These are phyloP conservation scores for Paragyromitra xinjiangensis DNA, from an alignment of 495 filamentous ascomycete species.

Conservation along the genomic window DNA sequence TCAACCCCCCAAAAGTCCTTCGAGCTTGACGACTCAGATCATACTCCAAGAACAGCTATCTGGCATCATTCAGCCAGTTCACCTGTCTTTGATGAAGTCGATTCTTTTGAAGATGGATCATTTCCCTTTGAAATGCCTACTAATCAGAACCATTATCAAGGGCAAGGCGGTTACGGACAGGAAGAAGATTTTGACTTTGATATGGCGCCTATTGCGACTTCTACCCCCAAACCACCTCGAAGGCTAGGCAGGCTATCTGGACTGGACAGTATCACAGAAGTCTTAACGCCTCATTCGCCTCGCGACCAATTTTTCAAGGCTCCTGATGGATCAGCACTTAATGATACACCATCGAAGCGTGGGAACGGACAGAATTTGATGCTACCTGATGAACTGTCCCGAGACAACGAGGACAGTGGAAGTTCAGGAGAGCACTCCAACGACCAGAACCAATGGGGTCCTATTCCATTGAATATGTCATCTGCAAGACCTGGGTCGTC, in stretches of 20 bases:
- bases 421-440: constrained; percentile 8
- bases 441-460: constrained; percentile 14
- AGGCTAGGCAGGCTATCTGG: constrained; percentile 34
- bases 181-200: constrained; percentile 50
- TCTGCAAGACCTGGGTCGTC: constrained; percentile 25
- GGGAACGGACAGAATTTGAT: constrained; percentile 12
- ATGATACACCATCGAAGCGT: constrained; percentile 41
- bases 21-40: constrained; percentile 2
- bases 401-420: constrained; percentile 30
- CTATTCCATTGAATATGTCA: constrained; percentile 34
- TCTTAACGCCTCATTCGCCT: constrained; percentile 41
- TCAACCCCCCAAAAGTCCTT: constrained; percentile 40
- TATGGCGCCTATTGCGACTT: constrained; percentile 34
- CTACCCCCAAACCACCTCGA: constrained; percentile 41
- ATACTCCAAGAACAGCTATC: constrained; percentile 2
- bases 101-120: constrained; percentile 22
- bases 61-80: constrained; percentile 32
- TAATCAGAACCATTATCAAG: constrained; percentile 22
- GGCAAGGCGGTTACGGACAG: constrained; percentile 12
- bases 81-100: constrained; percentile 39
- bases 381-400: constrained; percentile 24
- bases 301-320: constrained; percentile 27
- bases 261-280: constrained; percentile 51
- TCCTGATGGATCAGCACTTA: constrained; percentile 15
- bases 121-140: constrained; percentile 27